Evolutionary conservation across 164 flowering plant species (phyloP).

Genomic region (Houttuynia cordata): DNA sequence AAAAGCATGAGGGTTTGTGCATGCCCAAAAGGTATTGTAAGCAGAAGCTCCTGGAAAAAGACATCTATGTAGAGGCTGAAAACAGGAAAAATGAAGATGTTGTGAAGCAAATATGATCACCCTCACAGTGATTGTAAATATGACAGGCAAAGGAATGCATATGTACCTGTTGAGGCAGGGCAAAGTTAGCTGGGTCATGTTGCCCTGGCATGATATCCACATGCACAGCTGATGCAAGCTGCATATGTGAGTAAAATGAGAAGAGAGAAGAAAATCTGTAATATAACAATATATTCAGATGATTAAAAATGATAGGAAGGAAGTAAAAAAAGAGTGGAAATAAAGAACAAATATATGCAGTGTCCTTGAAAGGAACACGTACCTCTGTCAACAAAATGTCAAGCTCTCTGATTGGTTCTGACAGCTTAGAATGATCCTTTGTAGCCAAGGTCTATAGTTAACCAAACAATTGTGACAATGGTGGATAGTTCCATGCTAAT

Average conservation of each 20-base stretch:
- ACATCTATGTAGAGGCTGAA: slow-evolving; percentile 80
- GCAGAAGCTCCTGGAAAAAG: slow-evolving; percentile 83
- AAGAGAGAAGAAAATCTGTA: neutral
- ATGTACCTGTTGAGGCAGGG: slow-evolving; percentile 91
- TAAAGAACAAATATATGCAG: too few relatives aligned
- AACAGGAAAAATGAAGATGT: slow-evolving; percentile 2
- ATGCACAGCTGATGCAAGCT: slow-evolving; percentile 77
- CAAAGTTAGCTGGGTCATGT: slow-evolving; percentile 75
- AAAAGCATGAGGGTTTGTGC: slow-evolving; percentile 88
- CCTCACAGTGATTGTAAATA: neutral
- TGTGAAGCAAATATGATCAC: neutral
- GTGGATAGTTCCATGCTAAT: neutral
- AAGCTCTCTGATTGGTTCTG: slow-evolving; percentile 73
- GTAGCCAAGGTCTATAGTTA: slow-evolving; percentile 51
- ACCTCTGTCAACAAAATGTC: slow-evolving; percentile 89
- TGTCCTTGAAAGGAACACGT: neutral
- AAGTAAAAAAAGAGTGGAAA: neutral
- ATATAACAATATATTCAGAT: neutral
- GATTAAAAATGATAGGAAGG: neutral
- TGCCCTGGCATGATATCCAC: slow-evolving; percentile 91
- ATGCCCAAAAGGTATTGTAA: slow-evolving; percentile 74
- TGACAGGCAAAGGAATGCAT: neutral
- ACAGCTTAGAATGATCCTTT: slow-evolving; percentile 61
- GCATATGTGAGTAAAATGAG: slow-evolving; percentile 10
- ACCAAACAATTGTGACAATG: neutral